Percentiles rank a stretch among this genome's conserved stretches.
Evolutionary conservation across 2,329 filamentous ascomycete genomes (phyloP).

Genomic region (Clarireedia hainanense): DNA sequence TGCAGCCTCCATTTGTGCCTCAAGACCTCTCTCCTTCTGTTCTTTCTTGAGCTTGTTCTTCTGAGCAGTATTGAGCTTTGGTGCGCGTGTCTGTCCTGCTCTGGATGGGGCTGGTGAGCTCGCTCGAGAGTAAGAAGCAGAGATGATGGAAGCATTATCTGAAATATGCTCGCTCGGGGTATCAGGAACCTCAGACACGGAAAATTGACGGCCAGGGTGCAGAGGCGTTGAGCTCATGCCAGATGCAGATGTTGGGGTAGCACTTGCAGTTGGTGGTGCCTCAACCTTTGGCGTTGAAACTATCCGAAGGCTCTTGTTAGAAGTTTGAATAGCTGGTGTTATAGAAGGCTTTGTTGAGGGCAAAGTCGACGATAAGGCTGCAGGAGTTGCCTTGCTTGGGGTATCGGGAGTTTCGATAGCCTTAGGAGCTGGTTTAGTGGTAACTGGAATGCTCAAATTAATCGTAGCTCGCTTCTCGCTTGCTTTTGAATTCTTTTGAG

Average conservation of each 20-base stretch:
- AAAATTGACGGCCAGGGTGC: slow-evolving; percentile 42
- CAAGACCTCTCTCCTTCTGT: slow-evolving; percentile 52
- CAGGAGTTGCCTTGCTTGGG: slow-evolving; percentile 13
- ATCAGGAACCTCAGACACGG: slow-evolving; percentile 48
- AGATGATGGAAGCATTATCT: slow-evolving; percentile 69
- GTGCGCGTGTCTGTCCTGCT: slow-evolving; percentile 52
- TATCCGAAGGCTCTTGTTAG: slow-evolving; percentile 61
- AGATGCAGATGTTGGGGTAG: slow-evolving; percentile 27
- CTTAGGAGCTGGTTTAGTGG: slow-evolving; percentile 36
- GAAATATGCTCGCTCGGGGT: slow-evolving; percentile 71
- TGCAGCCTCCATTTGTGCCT: slow-evolving; percentile 45
- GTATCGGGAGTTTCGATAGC: slow-evolving; percentile 12
- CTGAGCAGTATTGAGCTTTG: slow-evolving; percentile 60
- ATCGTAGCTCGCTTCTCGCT: slow-evolving; percentile 23
- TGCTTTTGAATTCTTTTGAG: slow-evolving; percentile 11
- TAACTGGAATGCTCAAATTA: slow-evolving; percentile 36
- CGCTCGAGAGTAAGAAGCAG: slow-evolving; percentile 62
- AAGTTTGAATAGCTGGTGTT: slow-evolving; percentile 35
- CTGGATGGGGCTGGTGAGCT: slow-evolving; percentile 62
- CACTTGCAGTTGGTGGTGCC: slow-evolving; percentile 33
- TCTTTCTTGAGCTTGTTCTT: slow-evolving; percentile 68
- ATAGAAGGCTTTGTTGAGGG: slow-evolving; percentile 45
- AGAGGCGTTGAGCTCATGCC: slow-evolving; percentile 33
- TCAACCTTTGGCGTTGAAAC: slow-evolving; percentile 60
- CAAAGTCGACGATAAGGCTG: slow-evolving; percentile 35